Conservation (phyloP, 1,139 yeast genomes). For the Saccharomyces pastorianus region DNA sequence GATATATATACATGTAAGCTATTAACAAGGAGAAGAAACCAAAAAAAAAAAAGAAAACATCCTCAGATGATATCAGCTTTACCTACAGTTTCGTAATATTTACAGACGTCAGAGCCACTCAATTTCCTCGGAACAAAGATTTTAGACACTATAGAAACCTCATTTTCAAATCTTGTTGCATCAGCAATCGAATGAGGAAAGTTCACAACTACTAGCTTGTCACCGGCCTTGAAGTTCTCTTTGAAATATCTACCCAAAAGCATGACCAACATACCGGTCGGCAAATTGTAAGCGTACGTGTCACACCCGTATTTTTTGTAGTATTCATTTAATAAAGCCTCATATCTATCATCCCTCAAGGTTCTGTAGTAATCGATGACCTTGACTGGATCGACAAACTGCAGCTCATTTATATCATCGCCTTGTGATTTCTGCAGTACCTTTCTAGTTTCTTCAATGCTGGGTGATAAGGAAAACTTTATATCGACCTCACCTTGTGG, state of each 20-base stretch:
- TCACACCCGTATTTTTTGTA: constrained; percentile 20
- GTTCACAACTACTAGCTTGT: constrained; percentile 41
- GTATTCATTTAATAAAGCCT: constrained; percentile 33
- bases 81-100: constrained; percentile 54
- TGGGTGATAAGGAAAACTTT: constrained; percentile 7
- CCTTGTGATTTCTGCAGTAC: background rate
- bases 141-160: constrained; percentile 37
- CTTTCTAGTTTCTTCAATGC: background rate
- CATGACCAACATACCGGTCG: constrained; percentile 53
- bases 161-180: constrained; percentile 43
- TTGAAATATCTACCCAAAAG: constrained; percentile 43
- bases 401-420: background rate
- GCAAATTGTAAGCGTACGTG: constrained; percentile 35
- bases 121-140: constrained; percentile 31
- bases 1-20: background rate
- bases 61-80: constrained; percentile 31
- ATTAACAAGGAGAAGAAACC: background rate
- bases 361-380: constrained; percentile 1
- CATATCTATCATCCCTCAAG: constrained; percentile 35
- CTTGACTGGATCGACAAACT: constrained; percentile 3
- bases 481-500: constrained; percentile 14
- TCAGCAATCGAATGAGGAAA: constrained; percentile 55
- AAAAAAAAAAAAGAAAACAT: background rate
- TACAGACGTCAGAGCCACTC: constrained; percentile 37
- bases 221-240: constrained; percentile 35